Evolutionary conservation across 2,329 filamentous ascomycete genomes (phyloP).

Genomic region (Periconia macrospinosa): DNA sequence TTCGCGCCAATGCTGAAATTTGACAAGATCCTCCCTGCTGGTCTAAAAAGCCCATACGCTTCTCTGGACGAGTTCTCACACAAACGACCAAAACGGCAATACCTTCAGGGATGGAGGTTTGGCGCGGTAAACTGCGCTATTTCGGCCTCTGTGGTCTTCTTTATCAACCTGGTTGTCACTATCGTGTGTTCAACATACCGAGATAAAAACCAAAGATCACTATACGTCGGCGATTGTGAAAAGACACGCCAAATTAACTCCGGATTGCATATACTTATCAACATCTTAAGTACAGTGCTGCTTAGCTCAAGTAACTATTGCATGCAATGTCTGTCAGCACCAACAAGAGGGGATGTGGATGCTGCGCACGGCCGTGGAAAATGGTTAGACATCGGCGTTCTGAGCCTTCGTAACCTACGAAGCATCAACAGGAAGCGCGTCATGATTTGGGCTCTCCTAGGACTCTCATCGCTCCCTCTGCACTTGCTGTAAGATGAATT

Average conservation of each 20-base stretch:
- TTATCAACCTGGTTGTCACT: slow-evolving; percentile 14
- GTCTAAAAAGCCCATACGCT: no score
- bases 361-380: slow-evolving; percentile 24
- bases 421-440: not conserved
- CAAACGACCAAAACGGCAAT: slow-evolving; percentile 25
- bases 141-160: slow-evolving; percentile 8
- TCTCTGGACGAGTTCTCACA: no score
- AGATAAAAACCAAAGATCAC: not conserved
- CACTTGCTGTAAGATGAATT: slow-evolving; percentile 10
- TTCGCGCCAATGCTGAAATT: no score
- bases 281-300: slow-evolving; percentile 41
- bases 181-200: slow-evolving; percentile 1
- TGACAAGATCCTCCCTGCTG: no score
- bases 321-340: slow-evolving; percentile 22
- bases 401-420: slow-evolving; percentile 15
- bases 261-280: slow-evolving; percentile 52
- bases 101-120: slow-evolving; percentile 8
- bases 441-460: slow-evolving; percentile 6
- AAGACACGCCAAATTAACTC: slow-evolving; percentile 7
- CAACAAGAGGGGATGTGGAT: slow-evolving; percentile 18
- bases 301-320: slow-evolving; percentile 18
- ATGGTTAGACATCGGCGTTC: slow-evolving; percentile 10
- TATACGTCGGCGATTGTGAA: slow-evolving; percentile 25
- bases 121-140: slow-evolving; percentile 12
- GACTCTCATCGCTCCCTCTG: slow-evolving; percentile 9